A percentile compares a stretch with the other conserved stretches of the same genome.
phyloP scores from a whole-genome alignment of 345 rosid genomes.

The Capsella bursapastoris region DNA sequence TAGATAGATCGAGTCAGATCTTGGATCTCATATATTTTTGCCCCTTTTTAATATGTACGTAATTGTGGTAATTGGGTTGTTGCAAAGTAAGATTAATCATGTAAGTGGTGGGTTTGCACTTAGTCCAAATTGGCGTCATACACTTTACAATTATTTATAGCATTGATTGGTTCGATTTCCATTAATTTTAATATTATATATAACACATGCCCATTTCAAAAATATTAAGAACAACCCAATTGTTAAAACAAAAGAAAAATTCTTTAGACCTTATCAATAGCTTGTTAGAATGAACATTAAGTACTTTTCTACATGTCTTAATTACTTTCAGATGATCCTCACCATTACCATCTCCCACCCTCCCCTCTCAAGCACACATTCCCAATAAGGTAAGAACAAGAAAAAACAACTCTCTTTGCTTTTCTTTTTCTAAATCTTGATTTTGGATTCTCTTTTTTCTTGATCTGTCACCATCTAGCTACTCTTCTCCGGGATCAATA shows the following conservation, averaged over 20 bases:
- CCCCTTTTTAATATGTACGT: no score
- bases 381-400: conserved; percentile 9
- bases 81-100: conserved; percentile 18
- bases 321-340: conserved; percentile 27
- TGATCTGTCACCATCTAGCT: background rate
- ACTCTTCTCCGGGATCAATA: background rate
- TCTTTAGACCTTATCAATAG: conserved; percentile 38
- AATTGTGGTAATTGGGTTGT: background rate
- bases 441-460: conserved; percentile 10
- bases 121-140: conserved; percentile 29
- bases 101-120: conserved; percentile 23
- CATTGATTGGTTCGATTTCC: background rate
- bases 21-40: no score
- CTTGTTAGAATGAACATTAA: conserved; percentile 26
- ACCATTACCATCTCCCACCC: conserved; percentile 17
- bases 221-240: conserved; percentile 25
- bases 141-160: conserved; percentile 2
- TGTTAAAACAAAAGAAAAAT: background rate
- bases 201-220: conserved; percentile 16
- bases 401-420: background rate
- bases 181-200: background rate
- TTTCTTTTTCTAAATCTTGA: conserved; percentile 6
- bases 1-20: no score
- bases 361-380: conserved; percentile 12
- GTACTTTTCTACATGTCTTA: conserved; percentile 33